Conservation (phyloP, 1,284 basidiomycete species). For the Ceratobasidium sp. region DNA sequence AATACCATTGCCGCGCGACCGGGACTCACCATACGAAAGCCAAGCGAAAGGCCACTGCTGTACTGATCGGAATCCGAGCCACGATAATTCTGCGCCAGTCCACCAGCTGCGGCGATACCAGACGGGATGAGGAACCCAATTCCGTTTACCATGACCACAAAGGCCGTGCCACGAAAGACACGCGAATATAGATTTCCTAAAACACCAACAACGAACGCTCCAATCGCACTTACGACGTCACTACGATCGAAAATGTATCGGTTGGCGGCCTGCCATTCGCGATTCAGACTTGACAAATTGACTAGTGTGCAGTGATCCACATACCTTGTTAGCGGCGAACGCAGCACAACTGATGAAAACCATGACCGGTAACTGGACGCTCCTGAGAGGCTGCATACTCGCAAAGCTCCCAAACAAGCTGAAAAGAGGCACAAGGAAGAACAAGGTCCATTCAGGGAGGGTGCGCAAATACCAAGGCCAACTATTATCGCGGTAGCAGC, state of each 20-base stretch:
- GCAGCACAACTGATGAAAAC: constrained; percentile 81
- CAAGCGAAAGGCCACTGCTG: constrained; percentile 59
- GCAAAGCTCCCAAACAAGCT: constrained; percentile 81
- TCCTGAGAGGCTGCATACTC: constrained; percentile 79
- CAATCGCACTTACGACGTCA: constrained; percentile 77
- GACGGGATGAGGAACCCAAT: constrained; percentile 64
- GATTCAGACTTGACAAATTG: neutral
- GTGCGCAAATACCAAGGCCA: constrained; percentile 84
- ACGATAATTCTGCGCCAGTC: constrained; percentile 80
- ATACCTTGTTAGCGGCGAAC: constrained; percentile 75
- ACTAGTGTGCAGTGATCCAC: neutral
- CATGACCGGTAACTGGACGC: constrained; percentile 81
- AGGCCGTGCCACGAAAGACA: constrained; percentile 77
- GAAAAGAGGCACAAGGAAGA: constrained; percentile 84
- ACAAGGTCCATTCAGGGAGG: constrained; percentile 81
- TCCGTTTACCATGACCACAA: constrained; percentile 42
- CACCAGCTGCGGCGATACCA: constrained; percentile 87
- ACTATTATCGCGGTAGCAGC: constrained; percentile 76
- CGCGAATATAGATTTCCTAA: constrained; percentile 88
- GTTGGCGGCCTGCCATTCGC: constrained; percentile 51
- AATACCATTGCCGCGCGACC: neutral
- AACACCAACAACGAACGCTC: constrained; percentile 86
- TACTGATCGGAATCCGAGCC: constrained; percentile 65
- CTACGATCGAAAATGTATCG: constrained; percentile 62
- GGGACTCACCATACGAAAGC: constrained; percentile 53